Base-by-base conservation (phyloP, 1,139 yeast genomes). In the Blastobotrys aristatus region DNA sequence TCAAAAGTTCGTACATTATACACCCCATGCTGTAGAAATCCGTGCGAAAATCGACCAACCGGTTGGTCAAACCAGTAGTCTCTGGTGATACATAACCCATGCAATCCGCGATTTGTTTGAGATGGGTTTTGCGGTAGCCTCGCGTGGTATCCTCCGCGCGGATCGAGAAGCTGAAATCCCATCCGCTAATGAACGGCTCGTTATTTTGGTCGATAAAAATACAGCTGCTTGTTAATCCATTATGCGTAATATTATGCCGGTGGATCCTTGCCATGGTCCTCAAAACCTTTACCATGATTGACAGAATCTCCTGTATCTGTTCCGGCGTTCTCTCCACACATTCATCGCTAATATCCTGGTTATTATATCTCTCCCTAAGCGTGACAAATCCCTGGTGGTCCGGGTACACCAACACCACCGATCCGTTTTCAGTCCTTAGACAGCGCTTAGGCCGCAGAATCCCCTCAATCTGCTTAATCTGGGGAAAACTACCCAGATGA, bases 31-130 rank as follows among this genome's bases (percentile, higher is more conserved):
- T 68, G 56, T 77, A 78, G 45, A 76, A 68, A 57, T 78, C 82
- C 0, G 81, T 69, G 41, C 79, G 64, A 54, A 65, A 72, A 52
- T 76, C 80, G 7, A 75, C 76, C 2, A 70, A 62, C 32, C 68
- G 62, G 39, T 66, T 65, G 14, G 68, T 63, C 24, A 71, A 72
- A 1, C 77, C 74, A 16, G 77, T 69, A 3, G 72, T 66, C 57
- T 77, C 82, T 1, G 82, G 82, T 0, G 81, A 72, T 54, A 76
- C 71, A 53, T 72, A 77, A 0, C 79, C 78, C 34, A 76, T 58
- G 53, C 71, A 65, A 31, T 70, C 73, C 1, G 69, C 65, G 7
- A 74, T 58, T 42, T 59, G 61, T 40, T 57, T 56, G 44, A 60
- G 48, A 49, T 59, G 62, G 2, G 63, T 59, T 40, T 59, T 54